Evolutionary conservation across 2,329 filamentous ascomycete genomes (phyloP).

Genomic region (Ophiostoma quercus): DNA sequence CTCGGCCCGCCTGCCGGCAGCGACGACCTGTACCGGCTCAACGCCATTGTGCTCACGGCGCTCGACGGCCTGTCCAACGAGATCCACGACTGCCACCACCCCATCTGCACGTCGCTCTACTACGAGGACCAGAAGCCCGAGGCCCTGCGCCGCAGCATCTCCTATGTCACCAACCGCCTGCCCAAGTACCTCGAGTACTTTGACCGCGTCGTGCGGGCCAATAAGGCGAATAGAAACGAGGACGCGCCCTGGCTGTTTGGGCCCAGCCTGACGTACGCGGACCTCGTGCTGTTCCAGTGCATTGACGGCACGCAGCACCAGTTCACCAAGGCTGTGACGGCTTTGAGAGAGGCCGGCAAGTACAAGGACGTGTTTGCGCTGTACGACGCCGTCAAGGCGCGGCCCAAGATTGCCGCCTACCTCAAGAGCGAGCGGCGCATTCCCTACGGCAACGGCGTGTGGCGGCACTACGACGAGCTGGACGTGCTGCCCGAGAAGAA

Average conservation of each 20-base stretch:
- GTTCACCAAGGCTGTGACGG: conserved; percentile 62
- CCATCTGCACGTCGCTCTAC: conserved; percentile 52
- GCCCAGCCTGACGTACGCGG: conserved; percentile 61
- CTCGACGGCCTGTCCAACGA: conserved; percentile 67
- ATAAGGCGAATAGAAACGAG: conserved; percentile 33
- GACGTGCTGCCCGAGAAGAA: conserved; percentile 42
- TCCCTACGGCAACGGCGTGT: conserved; percentile 61
- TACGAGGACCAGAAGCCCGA: conserved; percentile 75
- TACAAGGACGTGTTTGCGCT: conserved; percentile 60
- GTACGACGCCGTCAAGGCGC: conserved; percentile 56
- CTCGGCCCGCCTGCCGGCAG: conserved; percentile 48
- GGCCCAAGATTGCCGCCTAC: conserved; percentile 63
- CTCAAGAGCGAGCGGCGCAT: conserved; percentile 59
- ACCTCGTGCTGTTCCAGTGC: conserved; percentile 66
- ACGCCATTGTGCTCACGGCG: conserved; percentile 61
- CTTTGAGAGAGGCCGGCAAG: conserved; percentile 48
- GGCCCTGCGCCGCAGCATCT: conserved; percentile 50
- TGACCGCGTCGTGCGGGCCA: conserved; percentile 57
- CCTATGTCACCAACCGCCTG: conserved; percentile 57
- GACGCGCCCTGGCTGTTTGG: conserved; percentile 60
- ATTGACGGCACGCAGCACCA: conserved; percentile 58
- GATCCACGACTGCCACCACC: conserved; percentile 71
- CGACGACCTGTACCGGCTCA: conserved; percentile 46
- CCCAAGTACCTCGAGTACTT: conserved; percentile 71
- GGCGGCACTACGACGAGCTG: conserved; percentile 67